Evolutionary conservation across 768 basidiomycete species (phyloP).

Genomic region (Cyathus striatus): DNA sequence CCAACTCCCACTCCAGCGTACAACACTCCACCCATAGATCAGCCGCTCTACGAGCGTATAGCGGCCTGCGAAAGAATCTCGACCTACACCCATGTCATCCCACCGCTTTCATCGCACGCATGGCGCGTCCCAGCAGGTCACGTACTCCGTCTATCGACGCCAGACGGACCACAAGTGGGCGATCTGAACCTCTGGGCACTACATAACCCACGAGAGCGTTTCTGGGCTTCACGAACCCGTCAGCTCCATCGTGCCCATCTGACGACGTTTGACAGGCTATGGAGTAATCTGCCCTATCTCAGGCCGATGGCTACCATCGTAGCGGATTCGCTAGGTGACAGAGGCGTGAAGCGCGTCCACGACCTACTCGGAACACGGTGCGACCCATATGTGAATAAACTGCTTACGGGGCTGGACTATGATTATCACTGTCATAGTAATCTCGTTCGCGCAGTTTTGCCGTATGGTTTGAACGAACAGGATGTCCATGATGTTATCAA

Average conservation of each 20-base stretch:
- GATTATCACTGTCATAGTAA: slow-evolving; percentile 1
- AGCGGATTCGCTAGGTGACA: not conserved
- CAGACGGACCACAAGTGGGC: not conserved
- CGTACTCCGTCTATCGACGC: not conserved
- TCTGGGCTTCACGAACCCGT: not conserved
- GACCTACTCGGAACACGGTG: not conserved
- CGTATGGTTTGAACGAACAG: not conserved
- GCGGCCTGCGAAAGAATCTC: not conserved
- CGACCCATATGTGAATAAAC: slow-evolving; percentile 1
- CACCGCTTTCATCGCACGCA: not conserved
- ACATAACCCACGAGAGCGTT: not conserved
- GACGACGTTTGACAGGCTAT: not conserved
- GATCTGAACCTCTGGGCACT: not conserved
- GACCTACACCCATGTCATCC: not conserved
- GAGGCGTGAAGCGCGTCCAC: not conserved
- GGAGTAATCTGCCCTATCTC: not conserved
- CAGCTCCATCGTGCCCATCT: not conserved
- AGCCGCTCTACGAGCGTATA: not conserved
- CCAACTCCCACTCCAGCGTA: too few species aligned
- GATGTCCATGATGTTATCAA: slow-evolving; percentile 1
- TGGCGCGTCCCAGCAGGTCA: not conserved
- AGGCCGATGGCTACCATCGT: not conserved
- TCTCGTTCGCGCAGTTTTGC: not conserved
- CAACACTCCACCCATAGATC: not conserved
- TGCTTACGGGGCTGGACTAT: not conserved